Percentiles rank a stretch among this genome's conserved stretches.
Evolutionary conservation across 192 early-diverging fungal genomes (phyloP).

Genomic region (Phycomyces blakesleeanus): DNA sequence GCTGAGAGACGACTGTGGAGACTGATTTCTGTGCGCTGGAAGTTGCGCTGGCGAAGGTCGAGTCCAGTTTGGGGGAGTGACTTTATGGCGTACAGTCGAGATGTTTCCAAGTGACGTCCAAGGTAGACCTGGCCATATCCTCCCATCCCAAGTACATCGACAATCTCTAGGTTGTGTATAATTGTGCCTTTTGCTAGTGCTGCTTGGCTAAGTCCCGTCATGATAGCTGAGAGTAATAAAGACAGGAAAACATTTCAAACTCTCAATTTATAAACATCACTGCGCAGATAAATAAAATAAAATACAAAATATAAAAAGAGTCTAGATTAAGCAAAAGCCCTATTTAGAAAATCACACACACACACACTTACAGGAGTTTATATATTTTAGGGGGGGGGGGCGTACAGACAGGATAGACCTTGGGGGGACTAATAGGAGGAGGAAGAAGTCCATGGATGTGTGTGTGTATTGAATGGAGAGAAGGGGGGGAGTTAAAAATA

Average conservation of each 20-base stretch:
- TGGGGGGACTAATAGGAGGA: not conserved
- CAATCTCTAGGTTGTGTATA: slow-evolving; percentile 10
- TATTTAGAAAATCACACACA: too few species aligned
- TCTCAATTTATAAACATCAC: too few species aligned
- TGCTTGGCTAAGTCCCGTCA: slow-evolving; percentile 1
- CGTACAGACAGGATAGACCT: not conserved
- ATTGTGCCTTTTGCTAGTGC: slow-evolving; percentile 8
- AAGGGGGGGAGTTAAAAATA: not conserved
- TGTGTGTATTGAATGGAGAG: not conserved
- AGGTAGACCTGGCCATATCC: slow-evolving; percentile 75
- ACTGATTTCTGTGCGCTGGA: slow-evolving; percentile 62
- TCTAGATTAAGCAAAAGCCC: too few species aligned
- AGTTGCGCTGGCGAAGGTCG: slow-evolving; percentile 52
- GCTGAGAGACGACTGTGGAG: slow-evolving; percentile 61
- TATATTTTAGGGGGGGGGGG: not conserved
- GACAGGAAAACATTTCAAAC: too few species aligned
- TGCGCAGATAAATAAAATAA: too few species aligned
- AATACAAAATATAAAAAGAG: too few species aligned
- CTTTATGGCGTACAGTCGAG: slow-evolving; percentile 65
- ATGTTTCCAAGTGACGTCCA: slow-evolving; percentile 54
- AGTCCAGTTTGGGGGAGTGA: slow-evolving; percentile 57
- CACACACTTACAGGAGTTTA: too few species aligned
- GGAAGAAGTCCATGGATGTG: not conserved
- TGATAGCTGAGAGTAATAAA: not conserved
- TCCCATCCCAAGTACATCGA: slow-evolving; percentile 55